phyloP scores from a whole-genome alignment of 169 alveolate species.

The Amoebophrya sp. region DNA sequence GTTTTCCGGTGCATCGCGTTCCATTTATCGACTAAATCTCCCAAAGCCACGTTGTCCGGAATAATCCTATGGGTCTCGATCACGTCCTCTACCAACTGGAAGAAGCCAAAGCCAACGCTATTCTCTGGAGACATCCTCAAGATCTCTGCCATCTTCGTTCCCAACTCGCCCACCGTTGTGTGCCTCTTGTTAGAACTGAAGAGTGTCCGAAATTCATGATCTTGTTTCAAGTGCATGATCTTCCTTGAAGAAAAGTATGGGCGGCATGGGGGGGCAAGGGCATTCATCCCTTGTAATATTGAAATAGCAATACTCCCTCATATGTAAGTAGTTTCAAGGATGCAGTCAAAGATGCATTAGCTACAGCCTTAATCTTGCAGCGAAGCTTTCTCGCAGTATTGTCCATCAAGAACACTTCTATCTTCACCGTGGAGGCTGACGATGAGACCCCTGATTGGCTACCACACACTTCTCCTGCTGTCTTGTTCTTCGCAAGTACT shows the following conservation, averaged over 20 bases:
- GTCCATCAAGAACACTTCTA: not conserved
- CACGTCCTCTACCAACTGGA: not conserved
- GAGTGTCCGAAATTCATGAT: no score
- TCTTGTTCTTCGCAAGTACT: not conserved
- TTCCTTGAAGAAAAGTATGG: no score
- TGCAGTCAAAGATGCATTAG: no score
- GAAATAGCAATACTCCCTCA: no score
- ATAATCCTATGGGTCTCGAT: not conserved
- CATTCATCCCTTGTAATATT: no score
- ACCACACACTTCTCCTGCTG: not conserved
- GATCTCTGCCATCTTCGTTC: not conserved
- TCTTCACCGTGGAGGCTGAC: not conserved
- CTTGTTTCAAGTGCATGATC: no score
- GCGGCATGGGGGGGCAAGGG: no score
- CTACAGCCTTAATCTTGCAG: no score
- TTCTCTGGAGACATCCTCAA: not conserved
- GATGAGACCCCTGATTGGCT: no score
- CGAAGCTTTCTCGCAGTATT: not conserved
- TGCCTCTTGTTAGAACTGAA: no score
- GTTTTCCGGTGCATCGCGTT: not conserved
- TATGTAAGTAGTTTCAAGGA: no score
- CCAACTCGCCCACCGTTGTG: not conserved
- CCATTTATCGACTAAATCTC: not conserved
- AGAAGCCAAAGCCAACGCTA: not conserved
- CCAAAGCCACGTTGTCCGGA: not conserved